A percentile compares a stretch with the other conserved stretches of the same genome.
phyloP scores from a whole-genome alignment of 2,329 filamentous ascomycete genomes.

The Colletotrichum tabaci region DNA sequence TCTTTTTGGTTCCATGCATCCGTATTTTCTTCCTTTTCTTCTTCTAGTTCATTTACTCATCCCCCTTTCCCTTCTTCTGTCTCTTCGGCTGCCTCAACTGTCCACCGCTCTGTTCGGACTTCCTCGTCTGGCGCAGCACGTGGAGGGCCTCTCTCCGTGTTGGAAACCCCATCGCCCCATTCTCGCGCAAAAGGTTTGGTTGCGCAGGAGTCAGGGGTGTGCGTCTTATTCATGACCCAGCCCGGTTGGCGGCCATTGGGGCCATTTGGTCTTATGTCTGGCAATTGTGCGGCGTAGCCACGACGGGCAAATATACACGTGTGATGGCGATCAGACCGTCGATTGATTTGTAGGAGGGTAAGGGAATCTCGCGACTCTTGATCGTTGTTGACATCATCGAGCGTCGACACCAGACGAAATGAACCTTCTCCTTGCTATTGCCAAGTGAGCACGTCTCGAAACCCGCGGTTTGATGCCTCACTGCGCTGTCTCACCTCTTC shows the following conservation, averaged over 20 bases:
- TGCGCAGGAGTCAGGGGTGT: neutral
- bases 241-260: neutral
- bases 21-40: neutral
- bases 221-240: neutral
- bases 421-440: neutral
- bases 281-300: neutral
- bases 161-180: neutral
- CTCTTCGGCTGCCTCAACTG: neutral
- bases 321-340: slow-evolving; percentile 8
- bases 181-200: neutral
- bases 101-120: neutral
- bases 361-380: neutral
- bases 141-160: neutral
- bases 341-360: neutral
- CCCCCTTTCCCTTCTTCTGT: neutral
- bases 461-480: neutral
- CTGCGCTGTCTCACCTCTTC: slow-evolving; percentile 30
- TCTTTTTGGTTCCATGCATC: too few species aligned
- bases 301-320: slow-evolving; percentile 14
- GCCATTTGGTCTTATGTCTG: slow-evolving; percentile 5
- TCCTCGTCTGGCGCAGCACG: neutral
- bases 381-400: slow-evolving; percentile 16
- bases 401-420: neutral
- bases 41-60: too few species aligned
- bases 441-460: neutral